These are phyloP conservation scores for Litsea cubeba DNA, from an alignment of 164 flowering plant species.

Conservation along the genomic window DNA sequence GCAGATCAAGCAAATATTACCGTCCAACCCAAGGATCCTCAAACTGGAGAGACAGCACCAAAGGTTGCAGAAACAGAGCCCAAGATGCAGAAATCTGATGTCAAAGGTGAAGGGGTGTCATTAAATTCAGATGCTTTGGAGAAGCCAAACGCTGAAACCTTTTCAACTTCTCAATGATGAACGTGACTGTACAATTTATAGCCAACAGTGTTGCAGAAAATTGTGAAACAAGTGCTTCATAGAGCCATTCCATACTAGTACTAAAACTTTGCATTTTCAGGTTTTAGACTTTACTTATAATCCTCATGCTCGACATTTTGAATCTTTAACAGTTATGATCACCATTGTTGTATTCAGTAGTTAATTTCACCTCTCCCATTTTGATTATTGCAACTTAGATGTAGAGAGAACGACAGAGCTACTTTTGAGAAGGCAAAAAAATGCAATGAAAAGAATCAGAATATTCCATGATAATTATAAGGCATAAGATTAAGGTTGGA, in stretches of 20 bases:
- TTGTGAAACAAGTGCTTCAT: background rate
- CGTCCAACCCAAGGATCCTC: background rate
- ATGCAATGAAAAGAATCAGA: background rate
- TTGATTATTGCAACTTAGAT: background rate
- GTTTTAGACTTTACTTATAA: background rate
- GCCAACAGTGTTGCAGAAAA: background rate
- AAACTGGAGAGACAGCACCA: background rate
- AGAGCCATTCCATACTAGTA: background rate
- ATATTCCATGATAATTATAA: background rate
- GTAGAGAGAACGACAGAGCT: background rate
- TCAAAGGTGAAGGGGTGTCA: background rate
- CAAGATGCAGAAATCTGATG: background rate
- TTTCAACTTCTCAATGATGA: conserved; percentile 5
- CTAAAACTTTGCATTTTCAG: background rate
- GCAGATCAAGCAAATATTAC: background rate
- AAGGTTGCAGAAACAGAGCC: conserved; percentile 3
- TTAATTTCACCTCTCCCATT: background rate
- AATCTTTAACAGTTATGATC: background rate
- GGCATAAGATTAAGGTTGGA: background rate
- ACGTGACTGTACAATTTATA: background rate
- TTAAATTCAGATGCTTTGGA: background rate
- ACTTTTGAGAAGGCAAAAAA: background rate
- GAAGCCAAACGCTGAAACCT: conserved; percentile 1
- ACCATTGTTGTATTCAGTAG: background rate
- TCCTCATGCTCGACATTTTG: background rate